Conservation (phyloP, 441 rosid species). For the Populus trichocarpa region DNA sequence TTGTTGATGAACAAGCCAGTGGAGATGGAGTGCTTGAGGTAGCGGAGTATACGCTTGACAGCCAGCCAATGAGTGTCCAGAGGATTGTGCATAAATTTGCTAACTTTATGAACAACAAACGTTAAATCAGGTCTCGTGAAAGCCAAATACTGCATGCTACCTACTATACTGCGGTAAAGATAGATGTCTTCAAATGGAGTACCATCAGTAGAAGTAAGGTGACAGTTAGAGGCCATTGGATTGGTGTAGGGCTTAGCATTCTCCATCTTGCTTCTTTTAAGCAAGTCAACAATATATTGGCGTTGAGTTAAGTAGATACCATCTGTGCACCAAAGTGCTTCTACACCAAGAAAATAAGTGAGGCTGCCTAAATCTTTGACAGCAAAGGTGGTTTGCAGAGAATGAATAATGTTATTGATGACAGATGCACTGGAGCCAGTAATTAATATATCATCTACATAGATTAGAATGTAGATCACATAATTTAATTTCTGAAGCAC, state of each 20-base stretch:
- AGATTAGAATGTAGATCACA: not conserved
- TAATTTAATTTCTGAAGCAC: not conserved
- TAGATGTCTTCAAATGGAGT: not conserved
- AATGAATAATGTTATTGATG: fast-evolving
- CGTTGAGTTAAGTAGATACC: fast-evolving
- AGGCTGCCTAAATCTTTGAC: not conserved
- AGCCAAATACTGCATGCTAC: not conserved
- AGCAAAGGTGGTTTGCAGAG: not conserved
- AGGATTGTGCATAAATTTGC: not conserved
- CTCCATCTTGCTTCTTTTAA: not conserved
- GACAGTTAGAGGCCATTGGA: not conserved
- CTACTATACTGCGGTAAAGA: not conserved
- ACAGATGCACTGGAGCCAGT: not conserved
- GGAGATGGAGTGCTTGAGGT: not conserved
- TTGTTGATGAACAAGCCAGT: not conserved
- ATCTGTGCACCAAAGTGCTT: not conserved
- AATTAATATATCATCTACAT: not conserved
- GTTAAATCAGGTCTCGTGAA: not conserved
- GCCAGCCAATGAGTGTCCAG: not conserved
- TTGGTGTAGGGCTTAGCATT: not conserved
- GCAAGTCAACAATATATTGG: not conserved
- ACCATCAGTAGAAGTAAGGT: not conserved
- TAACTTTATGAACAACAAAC: not conserved
- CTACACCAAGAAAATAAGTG: fast-evolving
- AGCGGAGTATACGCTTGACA: not conserved